Conservation (phyloP, 2,329 filamentous ascomycete species). For the Arthroderma sp. region DNA sequence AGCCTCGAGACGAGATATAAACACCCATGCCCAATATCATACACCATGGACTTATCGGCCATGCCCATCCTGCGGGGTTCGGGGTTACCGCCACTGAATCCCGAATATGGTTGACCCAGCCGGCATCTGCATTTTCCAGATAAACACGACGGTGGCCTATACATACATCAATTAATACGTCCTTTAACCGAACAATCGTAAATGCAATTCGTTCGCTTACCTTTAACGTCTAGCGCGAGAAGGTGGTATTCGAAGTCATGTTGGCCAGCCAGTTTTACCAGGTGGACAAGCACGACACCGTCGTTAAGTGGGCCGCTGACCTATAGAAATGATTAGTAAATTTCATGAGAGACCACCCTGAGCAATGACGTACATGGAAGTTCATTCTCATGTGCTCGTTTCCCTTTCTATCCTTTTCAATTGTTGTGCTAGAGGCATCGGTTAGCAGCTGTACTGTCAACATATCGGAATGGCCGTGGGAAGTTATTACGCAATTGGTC, state of each 20-base stretch:
- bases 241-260: constrained; percentile 66
- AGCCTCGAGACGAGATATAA: too few relatives aligned
- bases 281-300: constrained; percentile 65
- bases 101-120: constrained; percentile 40
- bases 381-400: constrained; percentile 73
- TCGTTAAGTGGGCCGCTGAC: constrained; percentile 64
- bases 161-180: background rate
- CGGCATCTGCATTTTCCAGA: constrained; percentile 34
- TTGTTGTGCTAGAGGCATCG: constrained; percentile 43
- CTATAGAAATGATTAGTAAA: constrained; percentile 31
- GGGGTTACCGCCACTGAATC: constrained; percentile 34
- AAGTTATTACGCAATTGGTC: constrained; percentile 39
- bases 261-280: constrained; percentile 55
- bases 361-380: constrained; percentile 53
- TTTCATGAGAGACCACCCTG: background rate
- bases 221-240: constrained; percentile 67
- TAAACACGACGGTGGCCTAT: constrained; percentile 36
- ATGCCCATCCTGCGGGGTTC: background rate
- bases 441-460: constrained; percentile 1
- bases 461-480: constrained; percentile 7
- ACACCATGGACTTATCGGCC: background rate
- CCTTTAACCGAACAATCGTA: background rate
- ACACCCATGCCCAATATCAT: background rate
- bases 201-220: constrained; percentile 23
- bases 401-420: constrained; percentile 59